Conservation (phyloP, 2,329 filamentous ascomycete genomes). For the Zelopaecilomyces penicillatus region DNA sequence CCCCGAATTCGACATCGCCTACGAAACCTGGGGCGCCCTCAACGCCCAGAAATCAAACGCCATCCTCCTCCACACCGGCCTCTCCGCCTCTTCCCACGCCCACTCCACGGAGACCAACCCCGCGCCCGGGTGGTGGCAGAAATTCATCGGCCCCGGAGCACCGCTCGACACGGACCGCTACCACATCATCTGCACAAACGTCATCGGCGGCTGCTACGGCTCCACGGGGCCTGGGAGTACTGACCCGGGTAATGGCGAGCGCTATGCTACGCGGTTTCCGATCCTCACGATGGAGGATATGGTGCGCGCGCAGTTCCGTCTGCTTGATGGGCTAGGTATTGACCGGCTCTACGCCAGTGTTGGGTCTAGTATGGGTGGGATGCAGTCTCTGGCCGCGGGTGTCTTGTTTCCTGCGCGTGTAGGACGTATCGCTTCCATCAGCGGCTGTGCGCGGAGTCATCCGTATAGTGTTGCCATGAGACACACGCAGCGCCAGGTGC, state of each 20-base stretch:
- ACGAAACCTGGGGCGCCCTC: constrained; percentile 82
- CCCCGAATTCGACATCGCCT: constrained; percentile 80
- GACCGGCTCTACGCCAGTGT: constrained; percentile 81
- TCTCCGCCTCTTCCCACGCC: constrained; percentile 95
- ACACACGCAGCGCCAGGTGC: constrained; percentile 90
- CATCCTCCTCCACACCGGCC: constrained; percentile 84
- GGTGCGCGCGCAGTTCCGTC: constrained; percentile 88
- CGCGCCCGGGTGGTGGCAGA: constrained; percentile 96
- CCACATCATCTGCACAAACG: constrained; percentile 92
- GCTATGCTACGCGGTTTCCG: constrained; percentile 89
- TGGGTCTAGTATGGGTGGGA: constrained; percentile 95
- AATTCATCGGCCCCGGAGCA: constrained; percentile 83
- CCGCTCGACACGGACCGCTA: constrained; percentile 87
- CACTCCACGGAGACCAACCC: constrained; percentile 83
- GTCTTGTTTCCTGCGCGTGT: constrained; percentile 77
- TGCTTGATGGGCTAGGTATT: constrained; percentile 74
- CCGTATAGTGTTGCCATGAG: constrained; percentile 99
- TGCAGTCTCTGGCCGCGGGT: constrained; percentile 88
- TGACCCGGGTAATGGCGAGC: constrained; percentile 79
- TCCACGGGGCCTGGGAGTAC: constrained; percentile 84
- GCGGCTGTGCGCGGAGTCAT: constrained; percentile 87
- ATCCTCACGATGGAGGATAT: constrained; percentile 96
- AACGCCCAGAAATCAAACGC: constrained; percentile 78
- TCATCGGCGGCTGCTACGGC: constrained; percentile 91
- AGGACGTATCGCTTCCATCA: constrained; percentile 76